Conservation (phyloP, 257 asterid genomes). For the Nemophila menziesii region DNA sequence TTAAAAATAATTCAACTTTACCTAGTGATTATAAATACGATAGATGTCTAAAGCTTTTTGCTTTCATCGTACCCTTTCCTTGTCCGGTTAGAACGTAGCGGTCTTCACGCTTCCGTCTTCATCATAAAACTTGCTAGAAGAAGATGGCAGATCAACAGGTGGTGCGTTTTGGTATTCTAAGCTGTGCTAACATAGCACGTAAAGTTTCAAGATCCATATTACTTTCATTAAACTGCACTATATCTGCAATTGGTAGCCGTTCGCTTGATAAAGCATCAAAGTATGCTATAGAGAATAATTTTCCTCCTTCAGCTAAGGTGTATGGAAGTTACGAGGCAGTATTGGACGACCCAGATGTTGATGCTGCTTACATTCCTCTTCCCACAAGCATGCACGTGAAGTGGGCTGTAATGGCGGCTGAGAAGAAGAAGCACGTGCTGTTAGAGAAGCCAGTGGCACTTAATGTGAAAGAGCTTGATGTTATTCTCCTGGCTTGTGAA, state of each 20-base stretch:
- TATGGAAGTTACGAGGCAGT: slow-evolving; percentile 36
- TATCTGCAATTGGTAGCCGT: slow-evolving; percentile 59
- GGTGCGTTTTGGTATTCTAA: slow-evolving; percentile 46
- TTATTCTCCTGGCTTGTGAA: slow-evolving; percentile 28
- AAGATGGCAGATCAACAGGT: slow-evolving; percentile 22
- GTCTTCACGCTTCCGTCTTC: no score
- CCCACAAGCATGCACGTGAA: slow-evolving; percentile 33
- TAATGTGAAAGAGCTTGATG: slow-evolving; percentile 26
- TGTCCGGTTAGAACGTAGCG: no score
- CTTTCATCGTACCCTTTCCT: no score
- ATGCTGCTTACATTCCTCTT: slow-evolving; percentile 33
- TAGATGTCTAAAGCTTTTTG: no score
- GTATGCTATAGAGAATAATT: slow-evolving; percentile 40
- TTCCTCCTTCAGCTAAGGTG: slow-evolving; percentile 36
- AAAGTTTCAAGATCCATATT: slow-evolving; percentile 41
- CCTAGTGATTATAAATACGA: no score
- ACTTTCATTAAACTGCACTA: slow-evolving; percentile 40
- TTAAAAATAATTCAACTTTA: no score
- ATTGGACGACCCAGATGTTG: slow-evolving; percentile 29
- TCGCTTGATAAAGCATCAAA: slow-evolving; percentile 39
- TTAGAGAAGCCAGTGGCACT: slow-evolving; percentile 38
- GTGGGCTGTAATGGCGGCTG: slow-evolving; percentile 37
- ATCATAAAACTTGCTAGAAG: background rate
- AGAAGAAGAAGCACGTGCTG: slow-evolving; percentile 27
- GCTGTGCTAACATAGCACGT: slow-evolving; percentile 60